phyloP scores from a whole-genome alignment of 2,329 filamentous ascomycete genomes.

The Cadophora sp. region DNA sequence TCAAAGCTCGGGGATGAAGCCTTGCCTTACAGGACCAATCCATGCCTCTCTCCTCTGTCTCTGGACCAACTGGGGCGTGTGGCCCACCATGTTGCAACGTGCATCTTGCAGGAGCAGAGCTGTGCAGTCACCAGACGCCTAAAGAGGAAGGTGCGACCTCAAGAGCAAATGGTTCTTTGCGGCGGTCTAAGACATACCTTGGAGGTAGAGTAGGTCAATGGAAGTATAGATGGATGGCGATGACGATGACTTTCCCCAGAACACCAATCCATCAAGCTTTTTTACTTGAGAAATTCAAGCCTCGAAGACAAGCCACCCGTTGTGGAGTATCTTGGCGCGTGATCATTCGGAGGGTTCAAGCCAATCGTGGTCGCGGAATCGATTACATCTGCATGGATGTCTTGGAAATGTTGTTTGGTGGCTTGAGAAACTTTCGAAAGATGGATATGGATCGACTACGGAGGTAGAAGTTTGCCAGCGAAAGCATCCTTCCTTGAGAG shows the following conservation, averaged over 20 bases:
- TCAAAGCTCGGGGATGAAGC: background rate
- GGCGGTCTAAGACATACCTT: no score
- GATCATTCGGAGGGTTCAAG: background rate
- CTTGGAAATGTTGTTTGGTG: background rate
- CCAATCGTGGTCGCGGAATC: background rate
- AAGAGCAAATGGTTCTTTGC: background rate
- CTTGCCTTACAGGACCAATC: no score
- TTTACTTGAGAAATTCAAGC: slow-evolving; percentile 3
- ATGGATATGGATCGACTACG: no score
- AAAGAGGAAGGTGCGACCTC: slow-evolving; percentile 2
- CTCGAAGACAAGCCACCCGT: slow-evolving; percentile 1
- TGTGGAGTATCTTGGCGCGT: slow-evolving; percentile 8
- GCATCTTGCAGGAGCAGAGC: background rate
- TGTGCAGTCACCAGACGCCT: background rate
- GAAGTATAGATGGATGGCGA: background rate
- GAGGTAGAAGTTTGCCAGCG: background rate
- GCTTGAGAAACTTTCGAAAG: background rate
- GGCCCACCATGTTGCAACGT: background rate
- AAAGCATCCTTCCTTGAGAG: no score
- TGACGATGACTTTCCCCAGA: background rate
- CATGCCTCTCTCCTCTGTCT: no score
- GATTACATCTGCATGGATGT: background rate
- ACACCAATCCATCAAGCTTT: background rate
- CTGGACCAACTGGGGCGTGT: no score
- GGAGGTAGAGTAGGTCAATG: no score